Conservation (phyloP, 352 stramenopile species). For the Phytophthora constricta region DNA sequence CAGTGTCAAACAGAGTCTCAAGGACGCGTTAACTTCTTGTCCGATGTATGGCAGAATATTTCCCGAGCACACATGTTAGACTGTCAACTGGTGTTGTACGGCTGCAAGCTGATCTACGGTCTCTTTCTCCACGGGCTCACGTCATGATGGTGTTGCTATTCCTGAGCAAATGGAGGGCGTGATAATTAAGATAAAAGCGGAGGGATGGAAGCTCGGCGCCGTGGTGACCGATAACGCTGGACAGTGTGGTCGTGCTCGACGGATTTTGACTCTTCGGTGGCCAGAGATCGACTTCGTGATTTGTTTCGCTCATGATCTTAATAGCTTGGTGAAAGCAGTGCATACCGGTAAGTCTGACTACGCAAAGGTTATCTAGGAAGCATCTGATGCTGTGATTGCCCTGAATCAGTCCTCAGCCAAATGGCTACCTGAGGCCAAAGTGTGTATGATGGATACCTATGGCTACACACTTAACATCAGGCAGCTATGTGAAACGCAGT, state of each 20-base stretch:
- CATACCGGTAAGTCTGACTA: conserved; percentile 10
- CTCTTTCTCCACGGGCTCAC: neutral
- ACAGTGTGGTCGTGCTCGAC: conserved; percentile 8
- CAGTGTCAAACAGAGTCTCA: no score
- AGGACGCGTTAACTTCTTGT: conserved; percentile 18
- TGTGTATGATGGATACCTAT: conserved; percentile 8
- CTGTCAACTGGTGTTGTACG: conserved; percentile 11
- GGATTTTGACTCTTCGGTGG: conserved; percentile 18
- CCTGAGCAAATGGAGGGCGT: conserved; percentile 15
- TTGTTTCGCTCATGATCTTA: conserved; percentile 20
- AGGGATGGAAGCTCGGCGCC: conserved; percentile 8
- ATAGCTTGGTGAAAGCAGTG: conserved; percentile 20
- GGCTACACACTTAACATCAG: conserved; percentile 9
- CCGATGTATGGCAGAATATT: conserved; percentile 19
- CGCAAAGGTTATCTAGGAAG: conserved; percentile 7
- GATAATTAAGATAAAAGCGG: neutral
- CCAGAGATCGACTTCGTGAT: conserved; percentile 7
- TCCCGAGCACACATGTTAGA: conserved; percentile 6
- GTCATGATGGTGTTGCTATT: conserved; percentile 8
- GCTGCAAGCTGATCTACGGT: neutral
- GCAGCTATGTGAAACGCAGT: conserved; percentile 16
- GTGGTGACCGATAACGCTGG: conserved; percentile 22
- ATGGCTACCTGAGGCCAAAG: conserved; percentile 12
- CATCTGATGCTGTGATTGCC: conserved; percentile 12
- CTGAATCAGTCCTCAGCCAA: conserved; percentile 8